phyloP scores from a whole-genome alignment of 208 protist genomes.

The Balamuthia mandrillaris region DNA sequence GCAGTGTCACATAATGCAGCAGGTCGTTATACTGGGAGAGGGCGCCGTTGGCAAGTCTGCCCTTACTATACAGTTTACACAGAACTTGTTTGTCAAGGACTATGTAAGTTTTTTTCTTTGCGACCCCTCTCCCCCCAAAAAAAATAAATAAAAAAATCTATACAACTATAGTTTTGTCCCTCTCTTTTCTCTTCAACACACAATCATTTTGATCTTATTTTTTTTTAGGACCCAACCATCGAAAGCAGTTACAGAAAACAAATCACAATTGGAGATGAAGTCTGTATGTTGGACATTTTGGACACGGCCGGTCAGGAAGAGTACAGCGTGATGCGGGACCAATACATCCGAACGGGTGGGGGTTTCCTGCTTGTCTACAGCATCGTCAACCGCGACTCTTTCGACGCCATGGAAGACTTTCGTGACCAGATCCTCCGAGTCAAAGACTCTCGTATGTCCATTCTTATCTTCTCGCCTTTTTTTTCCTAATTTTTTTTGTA shows the following conservation, averaged over 20 bases:
- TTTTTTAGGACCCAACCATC: conserved; percentile 70
- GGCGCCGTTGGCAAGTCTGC: conserved; percentile 25
- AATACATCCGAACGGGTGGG: conserved; percentile 54
- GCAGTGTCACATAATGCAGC: too few relatives aligned
- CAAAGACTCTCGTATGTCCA: neutral
- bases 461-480: too few relatives aligned
- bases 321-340: conserved; percentile 75
- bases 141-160: neutral
- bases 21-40: conserved; percentile 11
- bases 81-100: neutral
- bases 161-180: neutral
- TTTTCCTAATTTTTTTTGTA: conserved; percentile 22
- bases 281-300: conserved; percentile 59
- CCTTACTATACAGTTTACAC: neutral
- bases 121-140: neutral
- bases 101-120: neutral
- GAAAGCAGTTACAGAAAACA: conserved; percentile 34
- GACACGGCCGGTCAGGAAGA: conserved; percentile 76
- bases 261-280: conserved; percentile 8
- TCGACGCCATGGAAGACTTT: neutral
- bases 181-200: neutral
- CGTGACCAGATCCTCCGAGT: conserved; percentile 31
- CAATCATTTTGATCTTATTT: neutral
- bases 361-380: conserved; percentile 72
- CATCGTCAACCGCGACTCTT: conserved; percentile 48